Base-by-base conservation (phyloP, 345 rosid species). In the Carallia brachiata region DNA sequence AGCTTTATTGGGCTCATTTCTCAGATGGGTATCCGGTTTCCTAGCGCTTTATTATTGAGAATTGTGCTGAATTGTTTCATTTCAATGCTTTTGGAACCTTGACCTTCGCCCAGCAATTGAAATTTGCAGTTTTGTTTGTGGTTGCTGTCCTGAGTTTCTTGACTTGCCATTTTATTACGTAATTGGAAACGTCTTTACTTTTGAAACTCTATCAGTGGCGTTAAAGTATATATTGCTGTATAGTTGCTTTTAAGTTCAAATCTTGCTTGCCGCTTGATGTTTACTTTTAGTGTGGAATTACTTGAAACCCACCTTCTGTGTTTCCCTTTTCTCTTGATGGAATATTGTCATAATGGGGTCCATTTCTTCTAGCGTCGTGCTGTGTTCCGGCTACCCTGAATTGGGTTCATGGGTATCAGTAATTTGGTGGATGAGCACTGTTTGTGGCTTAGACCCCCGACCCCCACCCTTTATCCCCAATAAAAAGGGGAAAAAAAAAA, bases 81-180 rank as follows among this genome's bases (percentile, higher is more conserved):
- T 56, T 56, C 31, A 30, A 56, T 19, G 60, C 32, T 56, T 56
- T 8, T 23, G 50, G 15, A 27, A 19, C 9, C 32, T 10, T 39
- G 16, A 7, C 36, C 40, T 12, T 5, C 65, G 30, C 23, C 31
- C 28, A 23, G 5, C 8, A 8, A 17, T 58, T 30, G 36, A 71
- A 52, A 69, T n/a, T 58, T 79, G 3, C 65, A 47, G 64, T 69
- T 50, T 53, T 55, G 44, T 73, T 67, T 27, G 39, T 31, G 16
- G 28, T 76, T 48, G 17, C n/a, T 52, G 32, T 23, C 34, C n/a
- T 32, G 2, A 40, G 63, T n/a, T 23, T 16, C 8, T 18, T 74
- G 61, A 7, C 12, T 54, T 54, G 7, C 10, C 1, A 19, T 12
- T 54, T 19, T 54, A n/a, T 54, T 19, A n/a, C 8, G 23, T 7